Conservation (phyloP, 78 protist genomes). For the Andalucia godoyi region DNA sequence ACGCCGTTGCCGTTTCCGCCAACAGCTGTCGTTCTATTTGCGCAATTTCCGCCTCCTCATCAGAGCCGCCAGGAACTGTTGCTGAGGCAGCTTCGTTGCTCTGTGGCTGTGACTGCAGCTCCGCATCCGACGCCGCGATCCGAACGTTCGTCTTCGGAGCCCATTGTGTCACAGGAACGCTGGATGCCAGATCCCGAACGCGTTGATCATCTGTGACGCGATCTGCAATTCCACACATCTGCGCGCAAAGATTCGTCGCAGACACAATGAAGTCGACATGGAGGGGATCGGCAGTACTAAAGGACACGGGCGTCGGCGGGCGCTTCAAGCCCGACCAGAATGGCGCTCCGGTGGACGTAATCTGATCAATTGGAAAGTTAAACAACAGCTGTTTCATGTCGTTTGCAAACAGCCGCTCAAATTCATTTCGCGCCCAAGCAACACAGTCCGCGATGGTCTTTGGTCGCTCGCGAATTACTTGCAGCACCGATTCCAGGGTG, state of each 20-base stretch:
- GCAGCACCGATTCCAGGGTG: constrained; percentile 15
- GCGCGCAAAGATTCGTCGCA: constrained; percentile 59
- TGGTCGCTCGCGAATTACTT: constrained; percentile 25
- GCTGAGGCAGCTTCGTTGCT: too few species aligned
- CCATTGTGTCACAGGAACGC: too few species aligned
- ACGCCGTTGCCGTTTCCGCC: too few species aligned
- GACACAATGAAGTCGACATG: constrained; percentile 53
- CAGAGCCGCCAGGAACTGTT: too few species aligned
- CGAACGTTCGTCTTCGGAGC: too few species aligned
- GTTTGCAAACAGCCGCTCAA: constrained; percentile 73
- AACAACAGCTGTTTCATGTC: constrained; percentile 74
- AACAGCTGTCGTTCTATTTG: too few species aligned
- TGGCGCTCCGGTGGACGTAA: constrained; percentile 36
- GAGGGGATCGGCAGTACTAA: constrained; percentile 13
- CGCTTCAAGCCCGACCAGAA: constrained; percentile 48
- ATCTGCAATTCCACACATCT: constrained; percentile 21
- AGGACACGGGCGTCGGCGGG: constrained; percentile 47
- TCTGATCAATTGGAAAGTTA: constrained; percentile 92
- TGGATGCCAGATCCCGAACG: too few species aligned
- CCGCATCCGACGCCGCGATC: too few species aligned
- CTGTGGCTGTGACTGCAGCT: too few species aligned
- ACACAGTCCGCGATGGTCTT: constrained; percentile 79
- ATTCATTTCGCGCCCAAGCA: constrained; percentile 83
- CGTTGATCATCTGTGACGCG: not conserved
- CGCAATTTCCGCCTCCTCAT: too few species aligned